Conservation (phyloP, 495 filamentous ascomycete species). For the Clavariopsis aquatica region DNA sequence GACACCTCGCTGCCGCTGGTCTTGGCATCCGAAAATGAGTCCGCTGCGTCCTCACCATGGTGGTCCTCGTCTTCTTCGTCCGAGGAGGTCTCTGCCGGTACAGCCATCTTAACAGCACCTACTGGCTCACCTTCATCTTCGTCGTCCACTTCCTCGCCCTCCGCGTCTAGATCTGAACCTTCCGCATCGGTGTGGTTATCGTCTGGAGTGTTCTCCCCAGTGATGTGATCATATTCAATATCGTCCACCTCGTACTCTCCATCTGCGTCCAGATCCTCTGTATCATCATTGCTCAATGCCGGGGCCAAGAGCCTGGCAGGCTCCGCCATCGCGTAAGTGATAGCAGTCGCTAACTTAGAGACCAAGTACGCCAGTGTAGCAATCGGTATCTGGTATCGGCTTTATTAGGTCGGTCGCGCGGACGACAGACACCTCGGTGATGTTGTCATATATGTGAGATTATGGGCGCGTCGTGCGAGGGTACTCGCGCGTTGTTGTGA, state of each 20-base stretch:
- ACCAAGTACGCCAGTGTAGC: slow-evolving; percentile 40
- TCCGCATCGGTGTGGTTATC: slow-evolving; percentile 46
- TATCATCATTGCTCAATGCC: slow-evolving; percentile 23
- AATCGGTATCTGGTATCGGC: not conserved
- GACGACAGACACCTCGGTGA: slow-evolving; percentile 13
- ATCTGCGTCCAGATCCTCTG: slow-evolving; percentile 54
- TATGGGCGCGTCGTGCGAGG: slow-evolving; percentile 17
- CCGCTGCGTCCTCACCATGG: slow-evolving; percentile 31
- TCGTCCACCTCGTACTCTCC: slow-evolving; percentile 46
- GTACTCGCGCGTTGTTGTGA: slow-evolving; percentile 25
- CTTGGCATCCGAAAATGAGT: slow-evolving; percentile 37
- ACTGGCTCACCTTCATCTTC: slow-evolving; percentile 62
- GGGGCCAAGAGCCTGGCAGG: slow-evolving; percentile 39
- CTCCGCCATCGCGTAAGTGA: slow-evolving; percentile 45
- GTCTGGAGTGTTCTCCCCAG: slow-evolving; percentile 39
- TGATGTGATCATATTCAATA: slow-evolving; percentile 37
- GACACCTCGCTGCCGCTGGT: slow-evolving; percentile 45
- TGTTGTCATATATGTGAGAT: slow-evolving; percentile 31
- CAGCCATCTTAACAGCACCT: slow-evolving; percentile 68
- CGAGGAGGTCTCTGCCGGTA: slow-evolving; percentile 13
- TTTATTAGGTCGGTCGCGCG: slow-evolving; percentile 25
- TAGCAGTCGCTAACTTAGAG: slow-evolving; percentile 41
- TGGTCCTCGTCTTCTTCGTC: slow-evolving; percentile 39
- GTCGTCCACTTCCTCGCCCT: slow-evolving; percentile 46
- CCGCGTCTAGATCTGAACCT: slow-evolving; percentile 45